Conservation (phyloP, 495 filamentous ascomycete genomes). For the Antarctomyces pellizariae region DNA sequence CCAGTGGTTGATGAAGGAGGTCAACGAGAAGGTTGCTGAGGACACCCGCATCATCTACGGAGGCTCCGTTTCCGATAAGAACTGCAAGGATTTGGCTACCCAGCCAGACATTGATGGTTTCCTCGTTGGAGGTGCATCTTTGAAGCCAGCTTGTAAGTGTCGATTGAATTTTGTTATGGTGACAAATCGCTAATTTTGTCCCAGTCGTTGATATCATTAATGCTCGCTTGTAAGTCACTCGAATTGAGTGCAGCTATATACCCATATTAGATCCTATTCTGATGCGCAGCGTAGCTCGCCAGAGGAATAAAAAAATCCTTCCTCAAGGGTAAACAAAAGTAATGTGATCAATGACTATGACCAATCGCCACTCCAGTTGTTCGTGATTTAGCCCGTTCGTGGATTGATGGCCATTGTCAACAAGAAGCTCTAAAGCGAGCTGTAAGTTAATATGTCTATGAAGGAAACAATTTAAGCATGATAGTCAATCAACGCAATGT, state of each 20-base stretch:
- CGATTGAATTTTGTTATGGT: neutral
- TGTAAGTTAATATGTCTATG: no score
- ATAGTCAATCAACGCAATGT: no score
- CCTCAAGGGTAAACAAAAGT: no score
- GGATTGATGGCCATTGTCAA: no score
- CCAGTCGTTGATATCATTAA: constrained; percentile 39
- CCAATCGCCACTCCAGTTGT: no score
- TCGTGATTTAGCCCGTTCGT: no score
- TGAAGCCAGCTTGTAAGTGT: constrained; percentile 89
- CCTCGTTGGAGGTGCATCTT: constrained; percentile 88
- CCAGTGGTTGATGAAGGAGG: constrained; percentile 54
- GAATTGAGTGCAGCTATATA: neutral
- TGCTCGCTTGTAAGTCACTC: constrained; percentile 19
- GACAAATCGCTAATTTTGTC: constrained; percentile 9
- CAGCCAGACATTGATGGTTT: constrained; percentile 94
- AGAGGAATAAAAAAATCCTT: no score
- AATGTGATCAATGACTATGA: no score
- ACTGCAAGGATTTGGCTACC: constrained; percentile 79
- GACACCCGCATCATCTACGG: constrained; percentile 84
- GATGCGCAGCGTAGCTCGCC: no score
- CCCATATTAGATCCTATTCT: no score
- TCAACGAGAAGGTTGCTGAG: constrained; percentile 47
- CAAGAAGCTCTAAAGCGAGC: no score
- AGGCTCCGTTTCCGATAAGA: constrained; percentile 92
- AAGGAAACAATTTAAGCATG: no score